phyloP scores from a whole-genome alignment of 2,329 filamentous ascomycete genomes.

The Alternaria angustiovoidea region DNA sequence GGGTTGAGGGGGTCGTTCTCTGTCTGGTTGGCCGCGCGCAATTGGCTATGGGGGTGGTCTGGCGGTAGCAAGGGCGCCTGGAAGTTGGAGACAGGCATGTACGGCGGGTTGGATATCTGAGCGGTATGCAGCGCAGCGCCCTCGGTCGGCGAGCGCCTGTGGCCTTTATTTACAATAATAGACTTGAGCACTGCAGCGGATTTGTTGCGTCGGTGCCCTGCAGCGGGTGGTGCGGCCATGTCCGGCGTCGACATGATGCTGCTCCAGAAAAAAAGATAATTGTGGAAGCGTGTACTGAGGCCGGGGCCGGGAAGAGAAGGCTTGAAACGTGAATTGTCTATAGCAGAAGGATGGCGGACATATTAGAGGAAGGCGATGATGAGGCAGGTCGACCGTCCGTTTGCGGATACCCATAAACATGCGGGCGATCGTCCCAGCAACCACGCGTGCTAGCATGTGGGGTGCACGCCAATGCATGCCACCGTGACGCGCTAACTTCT shows the following conservation, averaged over 20 bases:
- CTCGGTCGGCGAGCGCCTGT: constrained; percentile 58
- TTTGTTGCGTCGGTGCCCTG: constrained; percentile 51
- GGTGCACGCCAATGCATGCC: constrained; percentile 19
- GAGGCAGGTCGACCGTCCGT: constrained; percentile 18
- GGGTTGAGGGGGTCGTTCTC: constrained; percentile 51
- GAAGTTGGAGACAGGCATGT: constrained; percentile 36
- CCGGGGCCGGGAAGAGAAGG: constrained; percentile 23
- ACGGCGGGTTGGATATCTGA: constrained; percentile 24
- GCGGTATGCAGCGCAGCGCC: constrained; percentile 39
- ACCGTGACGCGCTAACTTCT: constrained; percentile 8
- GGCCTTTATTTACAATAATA: constrained; percentile 57
- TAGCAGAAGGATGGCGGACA: constrained; percentile 32
- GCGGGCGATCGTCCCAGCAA: constrained; percentile 27
- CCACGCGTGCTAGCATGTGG: constrained; percentile 20
- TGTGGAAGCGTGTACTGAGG: constrained; percentile 11
- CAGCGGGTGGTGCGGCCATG: constrained; percentile 27
- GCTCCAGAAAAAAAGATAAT: constrained; percentile 12
- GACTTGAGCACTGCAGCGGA: constrained; percentile 59
- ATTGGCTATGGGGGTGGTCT: constrained; percentile 57
- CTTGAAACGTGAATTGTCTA: constrained; percentile 30
- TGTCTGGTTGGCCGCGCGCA: constrained; percentile 36
- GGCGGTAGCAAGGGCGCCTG: constrained; percentile 57
- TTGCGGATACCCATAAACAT: constrained; percentile 26
- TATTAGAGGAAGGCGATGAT: constrained; percentile 28
- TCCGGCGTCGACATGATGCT: constrained; percentile 35